Evolutionary conservation across 2,329 filamentous ascomycete genomes (phyloP), one percentile per base, ranked within the genome.

Genomic region (Kalaharituber pfeilii): DNA sequence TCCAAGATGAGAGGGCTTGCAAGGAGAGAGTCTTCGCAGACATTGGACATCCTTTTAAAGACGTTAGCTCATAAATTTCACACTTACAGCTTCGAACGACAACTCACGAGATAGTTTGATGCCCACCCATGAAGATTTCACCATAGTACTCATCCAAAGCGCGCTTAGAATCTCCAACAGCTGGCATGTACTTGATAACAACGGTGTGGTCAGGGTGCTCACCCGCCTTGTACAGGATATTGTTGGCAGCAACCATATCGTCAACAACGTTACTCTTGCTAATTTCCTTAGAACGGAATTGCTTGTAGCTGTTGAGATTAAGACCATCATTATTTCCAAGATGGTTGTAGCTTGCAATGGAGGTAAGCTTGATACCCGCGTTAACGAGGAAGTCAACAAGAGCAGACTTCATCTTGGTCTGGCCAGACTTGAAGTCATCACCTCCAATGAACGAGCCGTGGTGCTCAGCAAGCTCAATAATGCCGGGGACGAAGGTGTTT

Each of bases 341-440:
- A 70, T 98, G 91, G 75, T 98, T 98, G 80, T 98, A 98, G 72
- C 85, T 93, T 61, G 91, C 86, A 72, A 98, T 96, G 39, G 88
- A 94, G 57, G 89, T 96, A 67, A 98, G 80, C 75, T 94, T 95
- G 78, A 98, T 96, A 68, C 91, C 91, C 49, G 91, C 91, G 69
- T 81, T 95, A 80, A 98, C 94, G 68, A 98, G 72, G 74, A 98
- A 98, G 72, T 98, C 91, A 47, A 96, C 91, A 27, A 98, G 80
- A 20, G 91, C 91, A 57, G 91, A 96, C 75, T 98, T 98, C 91
- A 98, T 98, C 81, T 98, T 98, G 69, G 91, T 98, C 76, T 98
- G 91, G 59, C 91, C 91, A 59, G 91, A 96, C 75, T 98, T 98
- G 82, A 98, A 98, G 73, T 98, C 91, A 66, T 98, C 91, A 61